Base-by-base conservation (phyloP, 2,329 filamentous ascomycete species). In the Xylaria sp. region DNA sequence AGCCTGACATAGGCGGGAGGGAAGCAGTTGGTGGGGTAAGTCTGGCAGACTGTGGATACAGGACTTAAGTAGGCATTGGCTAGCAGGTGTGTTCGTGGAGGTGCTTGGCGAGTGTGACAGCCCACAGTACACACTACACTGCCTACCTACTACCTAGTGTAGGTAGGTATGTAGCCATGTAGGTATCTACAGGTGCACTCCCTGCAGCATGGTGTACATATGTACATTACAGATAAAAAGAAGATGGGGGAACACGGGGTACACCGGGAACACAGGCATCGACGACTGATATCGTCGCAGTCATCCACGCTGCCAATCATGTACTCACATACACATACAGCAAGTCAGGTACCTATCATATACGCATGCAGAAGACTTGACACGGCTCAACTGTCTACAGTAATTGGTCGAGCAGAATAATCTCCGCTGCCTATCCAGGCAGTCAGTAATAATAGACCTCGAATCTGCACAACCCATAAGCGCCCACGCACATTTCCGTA, bases 1-100 rank as follows among this genome's bases (percentile, higher is more conserved):
- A 75, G 77, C 55, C 68, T 72, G 65, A 72, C 25, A 51, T 25
- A 29, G 25, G 70, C 58, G 63, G 71, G 73, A 70, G 74, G 66
- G 62, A 61, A 68, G 60, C 59, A 44, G 23, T 69, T 70, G 66
- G 60, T 70, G 67, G 60, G 60, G 54, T 63, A 47, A 23, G 61
- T 29, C 25, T 35, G 55, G 48, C 35, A 44, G 47, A 53, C 13
- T 18, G 18, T 47, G 58, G 27, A 23, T 21, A 44, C 40, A 44
- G 16, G 18, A 44, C 35, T 8, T 40, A 10, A 10, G 9, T 40
- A 13, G 9, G 13, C 35, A 13, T 40, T 8, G 9, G 35, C 35
- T 13, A 10, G 35, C 13, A 18, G 5, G 27, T 27, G 44, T 35
- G 58, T 37, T 50, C 35, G 42, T 25, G 16, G 27, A 4, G 16